phyloP scores from a whole-genome alignment of 441 rosid species.

The Euphorbia schlechtendalii region DNA sequence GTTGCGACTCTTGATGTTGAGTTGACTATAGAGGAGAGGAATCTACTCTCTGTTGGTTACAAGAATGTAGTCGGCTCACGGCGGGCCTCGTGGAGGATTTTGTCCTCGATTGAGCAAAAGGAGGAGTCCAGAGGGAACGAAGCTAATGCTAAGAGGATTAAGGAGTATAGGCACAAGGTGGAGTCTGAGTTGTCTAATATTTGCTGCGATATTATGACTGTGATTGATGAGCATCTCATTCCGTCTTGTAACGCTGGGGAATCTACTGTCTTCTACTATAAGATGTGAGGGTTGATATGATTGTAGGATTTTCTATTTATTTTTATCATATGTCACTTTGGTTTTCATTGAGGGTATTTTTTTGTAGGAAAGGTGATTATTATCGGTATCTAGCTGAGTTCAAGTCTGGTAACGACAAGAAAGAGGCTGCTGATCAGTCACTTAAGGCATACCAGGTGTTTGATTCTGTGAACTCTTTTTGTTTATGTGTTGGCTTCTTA shows the following conservation, averaged over 20 bases:
- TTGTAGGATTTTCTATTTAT: neutral
- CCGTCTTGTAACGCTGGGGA: conserved; percentile 20
- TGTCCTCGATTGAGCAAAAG: conserved; percentile 29
- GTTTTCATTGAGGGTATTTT: conserved; percentile 4
- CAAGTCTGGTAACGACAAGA: conserved; percentile 35
- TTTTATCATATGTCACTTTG: neutral
- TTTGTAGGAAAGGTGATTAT: conserved; percentile 52
- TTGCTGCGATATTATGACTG: conserved; percentile 18
- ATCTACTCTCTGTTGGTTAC: conserved; percentile 31
- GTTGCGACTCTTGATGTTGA: conserved; percentile 23
- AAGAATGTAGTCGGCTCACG: conserved; percentile 30
- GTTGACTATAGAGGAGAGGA: conserved; percentile 29
- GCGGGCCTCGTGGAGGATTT: conserved; percentile 29
- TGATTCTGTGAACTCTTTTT: neutral
- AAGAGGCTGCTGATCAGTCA: conserved; percentile 50
- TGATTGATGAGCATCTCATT: conserved; percentile 22
- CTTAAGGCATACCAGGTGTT: conserved; percentile 44
- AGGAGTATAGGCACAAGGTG: conserved; percentile 23
- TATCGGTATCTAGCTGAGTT: conserved; percentile 49
- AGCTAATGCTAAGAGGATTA: conserved; percentile 22
- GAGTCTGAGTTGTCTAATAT: conserved; percentile 19
- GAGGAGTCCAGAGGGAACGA: conserved; percentile 28
- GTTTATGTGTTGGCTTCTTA: neutral
- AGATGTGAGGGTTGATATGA: conserved; percentile 13
- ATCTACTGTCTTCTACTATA: conserved; percentile 24